These are phyloP conservation scores for Penicillium desertorum DNA, from an alignment of 495 filamentous ascomycete genomes.

Conservation along the genomic window DNA sequence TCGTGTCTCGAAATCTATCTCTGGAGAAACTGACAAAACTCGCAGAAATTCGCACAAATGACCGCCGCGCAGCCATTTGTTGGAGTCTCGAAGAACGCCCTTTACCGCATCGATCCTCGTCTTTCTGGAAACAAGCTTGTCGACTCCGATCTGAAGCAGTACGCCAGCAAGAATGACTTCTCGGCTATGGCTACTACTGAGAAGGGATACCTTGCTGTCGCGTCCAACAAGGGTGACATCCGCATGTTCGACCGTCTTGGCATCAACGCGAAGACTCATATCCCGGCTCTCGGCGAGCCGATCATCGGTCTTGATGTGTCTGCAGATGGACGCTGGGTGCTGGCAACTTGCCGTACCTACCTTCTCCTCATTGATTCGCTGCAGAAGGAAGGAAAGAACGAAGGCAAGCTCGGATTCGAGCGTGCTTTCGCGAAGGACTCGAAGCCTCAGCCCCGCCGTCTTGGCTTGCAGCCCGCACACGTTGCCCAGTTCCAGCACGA, in stretches of 20 bases:
- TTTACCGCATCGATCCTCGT: conserved; percentile 93
- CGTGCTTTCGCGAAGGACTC: conserved; percentile 86
- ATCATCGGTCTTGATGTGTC: conserved; percentile 94
- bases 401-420: conserved; percentile 96
- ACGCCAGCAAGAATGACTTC: conserved; percentile 94
- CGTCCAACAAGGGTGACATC: conserved; percentile 96
- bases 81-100: conserved; percentile 83
- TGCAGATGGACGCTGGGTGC: conserved; percentile 91
- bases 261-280: conserved; percentile 95
- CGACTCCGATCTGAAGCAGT: conserved; percentile 89
- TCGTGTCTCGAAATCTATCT: background rate
- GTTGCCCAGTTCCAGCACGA: conserved; percentile 97
- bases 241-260: conserved; percentile 94
- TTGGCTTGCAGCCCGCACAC: conserved; percentile 82
- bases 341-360: conserved; percentile 93
- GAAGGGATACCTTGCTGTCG: conserved; percentile 94
- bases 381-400: conserved; percentile 92
- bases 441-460: conserved; percentile 90
- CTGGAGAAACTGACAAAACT: conserved; percentile 22
- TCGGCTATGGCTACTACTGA: conserved; percentile 90
- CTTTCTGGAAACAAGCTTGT: conserved; percentile 89
- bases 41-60: conserved; percentile 94
- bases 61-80: conserved; percentile 92
- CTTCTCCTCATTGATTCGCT: conserved; percentile 87
- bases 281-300: conserved; percentile 91